Evolutionary conservation across 176 grass and related monocot species (phyloP).

Genomic region (Bolboschoenus planiculmis): DNA sequence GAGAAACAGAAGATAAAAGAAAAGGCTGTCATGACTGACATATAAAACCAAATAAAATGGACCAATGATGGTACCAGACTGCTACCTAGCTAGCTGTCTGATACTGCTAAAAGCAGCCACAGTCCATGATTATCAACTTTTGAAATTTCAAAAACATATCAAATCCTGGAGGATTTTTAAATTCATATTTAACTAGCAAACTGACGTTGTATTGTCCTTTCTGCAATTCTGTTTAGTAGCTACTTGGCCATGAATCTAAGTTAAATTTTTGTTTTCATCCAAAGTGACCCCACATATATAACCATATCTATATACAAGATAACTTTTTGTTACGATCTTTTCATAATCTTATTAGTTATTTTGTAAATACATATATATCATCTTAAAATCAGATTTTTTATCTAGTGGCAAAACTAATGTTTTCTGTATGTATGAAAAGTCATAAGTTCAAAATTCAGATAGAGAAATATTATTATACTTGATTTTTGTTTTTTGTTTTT

Average conservation of each 20-base stretch:
- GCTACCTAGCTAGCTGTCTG: not conserved
- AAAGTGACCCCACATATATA: not conserved
- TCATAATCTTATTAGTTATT: not conserved
- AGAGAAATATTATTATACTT: no score
- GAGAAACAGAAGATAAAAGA: no score
- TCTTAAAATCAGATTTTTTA: not conserved
- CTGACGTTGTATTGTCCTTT: not conserved
- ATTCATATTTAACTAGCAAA: not conserved
- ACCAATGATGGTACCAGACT: not conserved
- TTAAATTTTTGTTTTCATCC: not conserved
- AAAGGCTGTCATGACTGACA: not conserved
- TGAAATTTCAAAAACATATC: not conserved
- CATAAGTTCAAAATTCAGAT: no score
- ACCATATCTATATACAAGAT: not conserved
- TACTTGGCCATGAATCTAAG: not conserved
- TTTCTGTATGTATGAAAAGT: no score
- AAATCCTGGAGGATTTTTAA: not conserved
- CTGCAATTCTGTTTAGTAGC: not conserved
- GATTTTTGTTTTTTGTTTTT: no score
- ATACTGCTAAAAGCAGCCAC: not conserved
- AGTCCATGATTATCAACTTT: not conserved
- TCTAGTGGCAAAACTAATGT: no score
- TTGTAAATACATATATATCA: not conserved
- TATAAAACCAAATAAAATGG: not conserved
- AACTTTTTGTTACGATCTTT: not conserved